Conservation (phyloP, 441 rosid genomes). For the Flueggea neowawraea region DNA sequence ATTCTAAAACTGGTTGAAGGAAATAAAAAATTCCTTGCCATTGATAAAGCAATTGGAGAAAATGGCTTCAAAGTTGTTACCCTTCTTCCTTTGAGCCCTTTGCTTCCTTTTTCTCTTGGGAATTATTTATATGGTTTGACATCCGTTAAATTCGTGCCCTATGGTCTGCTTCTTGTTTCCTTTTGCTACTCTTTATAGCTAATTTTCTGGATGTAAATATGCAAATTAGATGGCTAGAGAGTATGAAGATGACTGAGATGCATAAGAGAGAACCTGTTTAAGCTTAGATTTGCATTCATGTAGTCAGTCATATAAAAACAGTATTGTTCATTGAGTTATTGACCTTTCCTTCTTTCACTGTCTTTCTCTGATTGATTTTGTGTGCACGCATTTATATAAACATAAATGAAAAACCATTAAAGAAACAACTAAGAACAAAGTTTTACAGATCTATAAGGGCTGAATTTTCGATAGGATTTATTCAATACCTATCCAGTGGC, state of each 20-base stretch:
- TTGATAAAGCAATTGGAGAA: constrained; percentile 97
- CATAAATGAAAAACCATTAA: no score
- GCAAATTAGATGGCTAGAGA: background rate
- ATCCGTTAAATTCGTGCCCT: constrained; percentile 90
- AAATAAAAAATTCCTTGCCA: constrained; percentile 94
- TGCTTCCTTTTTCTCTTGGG: constrained; percentile 96
- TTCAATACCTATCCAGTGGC: no score
- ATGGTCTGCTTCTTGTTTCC: constrained; percentile 49
- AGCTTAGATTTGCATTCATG: background rate
- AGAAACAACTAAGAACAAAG: no score
- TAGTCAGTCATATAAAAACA: background rate
- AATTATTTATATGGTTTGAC: constrained; percentile 95
- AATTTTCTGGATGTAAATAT: constrained; percentile 1
- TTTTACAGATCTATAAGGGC: no score
- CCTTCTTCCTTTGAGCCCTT: constrained; percentile 93
- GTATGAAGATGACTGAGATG: background rate
- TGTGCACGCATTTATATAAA: no score
- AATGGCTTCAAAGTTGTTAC: constrained; percentile 94
- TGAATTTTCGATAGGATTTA: no score
- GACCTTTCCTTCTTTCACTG: no score
- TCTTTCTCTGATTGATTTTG: no score
- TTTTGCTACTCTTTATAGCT: background rate
- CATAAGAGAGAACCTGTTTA: background rate
- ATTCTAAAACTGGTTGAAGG: constrained; percentile 95
- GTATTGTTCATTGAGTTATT: no score